Evolutionary conservation across 108 stramenopile genomes (phyloP).

Genomic region (Cyclostephanos tholiformis): DNA sequence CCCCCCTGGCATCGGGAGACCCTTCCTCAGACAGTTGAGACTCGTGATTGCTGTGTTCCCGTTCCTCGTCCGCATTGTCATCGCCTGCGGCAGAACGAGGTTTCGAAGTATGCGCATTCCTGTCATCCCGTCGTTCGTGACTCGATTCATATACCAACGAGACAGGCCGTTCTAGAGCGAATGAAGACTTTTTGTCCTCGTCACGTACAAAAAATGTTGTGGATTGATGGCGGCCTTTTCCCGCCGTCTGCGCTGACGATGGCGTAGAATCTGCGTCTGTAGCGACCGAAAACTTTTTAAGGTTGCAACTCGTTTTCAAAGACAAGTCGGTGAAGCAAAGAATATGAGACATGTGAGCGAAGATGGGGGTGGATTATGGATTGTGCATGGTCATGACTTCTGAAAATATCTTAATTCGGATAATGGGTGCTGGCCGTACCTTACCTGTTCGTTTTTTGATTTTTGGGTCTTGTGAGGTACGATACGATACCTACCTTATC

Average conservation of each 20-base stretch:
- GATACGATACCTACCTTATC: too few relatives aligned
- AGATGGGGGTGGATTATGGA: not conserved
- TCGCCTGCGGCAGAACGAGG: not conserved
- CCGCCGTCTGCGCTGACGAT: not conserved
- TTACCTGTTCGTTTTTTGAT: too few relatives aligned
- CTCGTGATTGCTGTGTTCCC: not conserved
- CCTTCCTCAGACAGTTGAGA: not conserved
- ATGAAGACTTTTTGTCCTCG: conserved; percentile 40
- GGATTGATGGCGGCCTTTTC: not conserved
- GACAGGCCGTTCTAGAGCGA: conserved; percentile 12
- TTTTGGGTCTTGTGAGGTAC: too few relatives aligned
- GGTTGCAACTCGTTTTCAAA: not conserved
- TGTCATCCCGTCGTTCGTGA: not conserved
- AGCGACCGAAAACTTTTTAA: not conserved
- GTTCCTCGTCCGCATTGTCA: not conserved
- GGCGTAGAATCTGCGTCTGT: not conserved
- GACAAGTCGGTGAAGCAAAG: conserved; percentile 16
- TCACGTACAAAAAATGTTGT: conserved; percentile 28
- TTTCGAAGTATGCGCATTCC: not conserved
- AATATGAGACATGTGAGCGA: conserved; percentile 2
- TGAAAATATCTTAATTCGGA: too few relatives aligned
- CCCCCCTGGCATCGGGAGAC: not conserved
- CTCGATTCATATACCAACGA: conserved; percentile 1
- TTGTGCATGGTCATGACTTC: too few relatives aligned
- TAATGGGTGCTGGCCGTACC: too few relatives aligned